Base-by-base conservation (phyloP, 208 protist genomes). In the Plasmodiophora brassicae region DNA sequence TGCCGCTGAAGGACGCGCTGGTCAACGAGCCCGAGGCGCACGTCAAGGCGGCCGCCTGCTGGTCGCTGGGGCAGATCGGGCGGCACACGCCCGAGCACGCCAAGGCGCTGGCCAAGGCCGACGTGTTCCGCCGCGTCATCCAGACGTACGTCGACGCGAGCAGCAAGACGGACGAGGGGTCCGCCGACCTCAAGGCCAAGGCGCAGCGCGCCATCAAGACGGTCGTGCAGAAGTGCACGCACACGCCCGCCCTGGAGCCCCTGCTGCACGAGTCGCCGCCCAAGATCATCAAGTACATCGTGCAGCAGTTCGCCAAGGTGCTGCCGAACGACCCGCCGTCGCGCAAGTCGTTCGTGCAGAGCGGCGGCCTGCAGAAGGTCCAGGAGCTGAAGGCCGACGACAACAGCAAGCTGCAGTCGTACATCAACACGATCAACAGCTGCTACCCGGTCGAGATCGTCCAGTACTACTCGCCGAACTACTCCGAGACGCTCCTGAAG, bases 371-470 rank as follows among this genome's bases (percentile, higher is more conserved):
- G n/a, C 85, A 93, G 41, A 96, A 95, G 85, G 91, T 99, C n/a
- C 97, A 98, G 93, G 94, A 97, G 84, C 95, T 99, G 71, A 92
- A 96, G 46, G 92, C 97, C 5, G 96, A 99, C 88, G 92, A 94
- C 1, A 96, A 96, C n/a, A 95, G 95, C 45, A 96, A 97, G 88
- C 92, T 99, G 38, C 88, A 92, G 10, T 97, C 98, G 90, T 96
- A 96, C 87, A 98, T 99, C 85, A 93, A 98, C 85, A 93, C 94
- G 85, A 98, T 99, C 93, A 99, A 99, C 92, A 95, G 93, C 86
- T 97, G 95, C 93, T 99, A 98, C 93, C 97, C 97, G 35, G 96
- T 96, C 0, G 96, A 99, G 91, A 97, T 99, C 89, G 97, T 99
- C 20, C 93, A 96, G 85, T 99, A 98, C 92, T 99, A 99, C 93